Percentiles rank a stretch among this genome's conserved stretches.
phyloP scores from a whole-genome alignment of 768 basidiomycete species.

The Leucocoprinus leucothites region DNA sequence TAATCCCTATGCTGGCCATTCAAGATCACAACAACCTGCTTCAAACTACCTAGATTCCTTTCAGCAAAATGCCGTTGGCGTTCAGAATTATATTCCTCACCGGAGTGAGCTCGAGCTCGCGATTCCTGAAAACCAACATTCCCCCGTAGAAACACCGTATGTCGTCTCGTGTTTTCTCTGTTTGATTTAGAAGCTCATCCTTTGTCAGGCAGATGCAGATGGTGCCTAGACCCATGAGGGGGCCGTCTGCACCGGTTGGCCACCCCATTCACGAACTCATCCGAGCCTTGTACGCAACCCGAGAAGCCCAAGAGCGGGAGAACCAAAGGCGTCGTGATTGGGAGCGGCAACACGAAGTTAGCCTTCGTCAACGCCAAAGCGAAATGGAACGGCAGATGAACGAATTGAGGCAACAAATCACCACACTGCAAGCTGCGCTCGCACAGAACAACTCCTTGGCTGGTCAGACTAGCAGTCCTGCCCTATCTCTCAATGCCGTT shows the following conservation, averaged over 20 bases:
- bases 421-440: slow-evolving; percentile 12
- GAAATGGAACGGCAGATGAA: slow-evolving; percentile 12
- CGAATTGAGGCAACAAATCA: slow-evolving; percentile 19
- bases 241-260: slow-evolving; percentile 16
- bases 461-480: slow-evolving; percentile 4
- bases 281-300: slow-evolving; percentile 53
- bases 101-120: slow-evolving; percentile 66
- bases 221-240: slow-evolving; percentile 12
- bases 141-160: slow-evolving; percentile 35
- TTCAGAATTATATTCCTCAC: slow-evolving; percentile 41
- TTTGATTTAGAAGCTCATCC: neutral
- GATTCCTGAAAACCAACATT: slow-evolving; percentile 40
- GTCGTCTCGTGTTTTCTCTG: slow-evolving; percentile 14
- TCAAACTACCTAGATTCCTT: slow-evolving; percentile 4
- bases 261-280: slow-evolving; percentile 59
- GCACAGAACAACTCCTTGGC: neutral
- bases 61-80: slow-evolving; percentile 10
- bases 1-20: slow-evolving; percentile 51
- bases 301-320: slow-evolving; percentile 61
- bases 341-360: slow-evolving; percentile 64
- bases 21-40: slow-evolving; percentile 7
- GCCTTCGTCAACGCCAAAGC: slow-evolving; percentile 4
- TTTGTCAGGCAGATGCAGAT: slow-evolving; percentile 13
- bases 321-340: slow-evolving; percentile 55
- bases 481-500: neutral